Base-by-base conservation (phyloP, 495 filamentous ascomycete species). In the Aspergillus homomorphus region DNA sequence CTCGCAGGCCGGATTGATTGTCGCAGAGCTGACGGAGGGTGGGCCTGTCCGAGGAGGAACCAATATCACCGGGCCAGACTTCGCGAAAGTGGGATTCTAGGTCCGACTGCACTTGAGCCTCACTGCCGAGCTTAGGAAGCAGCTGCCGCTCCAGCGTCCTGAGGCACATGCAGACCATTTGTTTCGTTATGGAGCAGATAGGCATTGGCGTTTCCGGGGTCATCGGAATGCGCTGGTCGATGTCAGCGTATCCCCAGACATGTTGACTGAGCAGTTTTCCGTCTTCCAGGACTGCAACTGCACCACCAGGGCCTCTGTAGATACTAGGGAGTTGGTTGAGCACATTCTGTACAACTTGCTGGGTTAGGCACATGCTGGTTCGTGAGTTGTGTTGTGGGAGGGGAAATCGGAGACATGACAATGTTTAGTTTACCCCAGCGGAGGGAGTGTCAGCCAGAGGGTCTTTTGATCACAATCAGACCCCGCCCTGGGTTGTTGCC, bases 101-200 rank as follows among this genome's bases (percentile, higher is more conserved):
- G 5, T 38, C 7, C 5, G 33, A 7, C 26, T 28, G 26, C 4
- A 28, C 26, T 28, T 28, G 26, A 14, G 8, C 33, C 2, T 38
- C 33, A 2, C 6, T 12, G 33, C 33, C 33, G 33, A 9, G 56
- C 16, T 64, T 65, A 22, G 4, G 33, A 4, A 2, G 50, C 3
- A 0, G 50, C 26, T 66, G 63, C 15, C 65, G 65, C 19, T 73
- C 33, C 4, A 73, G 53, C 26, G 70, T 69, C 3, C 64, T 38
- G 20, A 72, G 44, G 12, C 70, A 21, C n/a, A 62, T 66, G 49
- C 71, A 73, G 0, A 73, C 45, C n/a, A 72, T 68, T 21, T 73
- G 71, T 33, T 73, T 73, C 0, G 69, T 69, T 41, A 72, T 73
- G 6, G 71, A 73, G 45, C 71, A 73, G 21, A 73, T 73, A 1